Evolutionary conservation across 2,329 filamentous ascomycete genomes (phyloP).

Genomic region (Coniochaeta prunicola): DNA sequence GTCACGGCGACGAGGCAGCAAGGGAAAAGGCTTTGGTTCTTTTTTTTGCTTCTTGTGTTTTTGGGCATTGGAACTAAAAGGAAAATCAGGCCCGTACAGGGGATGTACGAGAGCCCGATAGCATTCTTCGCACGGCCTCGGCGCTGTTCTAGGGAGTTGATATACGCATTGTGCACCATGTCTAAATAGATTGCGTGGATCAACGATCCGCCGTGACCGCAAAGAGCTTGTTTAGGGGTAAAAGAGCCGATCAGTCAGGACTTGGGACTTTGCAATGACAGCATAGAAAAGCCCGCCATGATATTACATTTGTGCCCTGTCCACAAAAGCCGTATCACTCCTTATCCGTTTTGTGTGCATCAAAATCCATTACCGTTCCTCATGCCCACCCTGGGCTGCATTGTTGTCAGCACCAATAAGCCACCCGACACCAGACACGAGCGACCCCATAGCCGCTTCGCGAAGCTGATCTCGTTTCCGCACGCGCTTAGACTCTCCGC

Average conservation of each 20-base stretch:
- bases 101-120: not conserved
- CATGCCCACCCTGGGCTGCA: not conserved
- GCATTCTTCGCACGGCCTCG: not conserved
- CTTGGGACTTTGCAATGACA: not conserved
- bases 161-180: not conserved
- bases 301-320: not conserved
- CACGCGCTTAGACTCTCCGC: conserved; percentile 31
- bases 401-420: conserved; percentile 48
- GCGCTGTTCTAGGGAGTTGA: not conserved
- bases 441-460: conserved; percentile 58
- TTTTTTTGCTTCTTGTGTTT: not conserved
- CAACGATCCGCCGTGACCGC: not conserved
- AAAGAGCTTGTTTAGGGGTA: not conserved
- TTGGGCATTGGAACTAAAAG: not conserved
- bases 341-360: not conserved
- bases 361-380: not conserved
- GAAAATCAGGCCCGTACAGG: not conserved
- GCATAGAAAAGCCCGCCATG: not conserved
- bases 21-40: not conserved
- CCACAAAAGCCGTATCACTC: not conserved
- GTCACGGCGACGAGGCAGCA: not conserved
- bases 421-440: conserved; percentile 63
- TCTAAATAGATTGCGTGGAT: not conserved
- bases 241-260: not conserved
- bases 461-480: conserved; percentile 67